Percentiles rank a stretch among this genome's conserved stretches.
These are phyloP conservation scores for Phaeosphaeriaceae sp. DNA, from an alignment of 2,329 filamentous ascomycete species.

Conservation along the genomic window DNA sequence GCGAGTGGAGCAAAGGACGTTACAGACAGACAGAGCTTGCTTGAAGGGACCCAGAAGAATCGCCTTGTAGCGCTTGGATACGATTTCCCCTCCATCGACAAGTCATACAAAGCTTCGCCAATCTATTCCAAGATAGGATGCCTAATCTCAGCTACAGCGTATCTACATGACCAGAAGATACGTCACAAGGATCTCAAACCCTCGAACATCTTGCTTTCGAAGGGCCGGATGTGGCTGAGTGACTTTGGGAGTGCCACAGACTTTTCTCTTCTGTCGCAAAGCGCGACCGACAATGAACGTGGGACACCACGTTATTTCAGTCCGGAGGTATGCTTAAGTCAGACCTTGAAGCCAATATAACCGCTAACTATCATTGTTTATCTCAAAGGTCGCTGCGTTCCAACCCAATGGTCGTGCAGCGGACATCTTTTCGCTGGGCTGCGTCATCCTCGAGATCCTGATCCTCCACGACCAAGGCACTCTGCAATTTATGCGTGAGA, in stretches of 20 bases:
- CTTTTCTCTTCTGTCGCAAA: constrained; percentile 26
- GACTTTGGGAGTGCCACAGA: constrained; percentile 33
- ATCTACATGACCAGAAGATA: constrained; percentile 25
- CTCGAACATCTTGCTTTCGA: constrained; percentile 23
- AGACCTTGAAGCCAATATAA: neutral
- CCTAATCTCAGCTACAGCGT: constrained; percentile 22
- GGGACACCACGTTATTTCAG: constrained; percentile 30
- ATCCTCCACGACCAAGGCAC: constrained; percentile 58
- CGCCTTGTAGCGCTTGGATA: constrained; percentile 10
- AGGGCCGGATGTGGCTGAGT: constrained; percentile 21
- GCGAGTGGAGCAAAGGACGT: neutral
- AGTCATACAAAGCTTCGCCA: neutral
- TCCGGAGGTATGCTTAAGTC: constrained; percentile 16
- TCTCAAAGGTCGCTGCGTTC: constrained; percentile 10
- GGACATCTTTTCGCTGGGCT: constrained; percentile 76
- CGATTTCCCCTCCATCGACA: neutral
- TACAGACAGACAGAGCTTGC: neutral
- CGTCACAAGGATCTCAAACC: constrained; percentile 34
- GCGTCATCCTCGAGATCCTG: constrained; percentile 73
- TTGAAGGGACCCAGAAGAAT: constrained; percentile 3
- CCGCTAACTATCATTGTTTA: neutral
- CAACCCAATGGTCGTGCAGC: constrained; percentile 45
- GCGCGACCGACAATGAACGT: constrained; percentile 29
- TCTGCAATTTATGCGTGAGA: constrained; percentile 68
- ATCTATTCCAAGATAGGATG: constrained; percentile 24